A percentile compares a stretch with the other conserved stretches of the same genome.
Evolutionary conservation across 169 alveolate species (phyloP).

Genomic region (Plasmodium vivax): DNA sequence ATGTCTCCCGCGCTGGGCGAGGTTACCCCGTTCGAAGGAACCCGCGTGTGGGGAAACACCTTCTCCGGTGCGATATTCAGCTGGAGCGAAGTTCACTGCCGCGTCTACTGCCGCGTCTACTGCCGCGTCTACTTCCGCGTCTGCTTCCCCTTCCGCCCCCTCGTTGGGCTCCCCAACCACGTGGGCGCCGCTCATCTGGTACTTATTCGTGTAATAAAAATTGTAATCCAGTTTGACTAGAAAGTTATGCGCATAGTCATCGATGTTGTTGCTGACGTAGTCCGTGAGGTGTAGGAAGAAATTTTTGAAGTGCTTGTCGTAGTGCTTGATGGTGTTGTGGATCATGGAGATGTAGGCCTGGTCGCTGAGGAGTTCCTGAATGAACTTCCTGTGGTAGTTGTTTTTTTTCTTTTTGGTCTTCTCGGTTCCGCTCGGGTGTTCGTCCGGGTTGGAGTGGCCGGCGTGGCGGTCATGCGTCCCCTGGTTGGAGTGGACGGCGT

Average conservation of each 20-base stretch:
- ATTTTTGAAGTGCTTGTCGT: constrained; percentile 60
- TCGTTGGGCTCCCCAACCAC: background rate
- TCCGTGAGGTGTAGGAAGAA: constrained; percentile 53
- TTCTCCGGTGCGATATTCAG: background rate
- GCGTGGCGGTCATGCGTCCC: no score
- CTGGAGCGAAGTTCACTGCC: background rate
- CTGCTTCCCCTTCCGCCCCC: background rate
- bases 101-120: no score
- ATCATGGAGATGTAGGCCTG: constrained; percentile 74
- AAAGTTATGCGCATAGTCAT: constrained; percentile 75
- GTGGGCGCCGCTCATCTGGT: background rate
- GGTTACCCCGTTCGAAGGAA: background rate
- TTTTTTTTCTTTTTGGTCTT: constrained; percentile 16
- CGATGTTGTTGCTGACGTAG: constrained; percentile 70
- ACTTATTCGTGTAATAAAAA: constrained; percentile 68
- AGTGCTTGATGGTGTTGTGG: constrained; percentile 68
- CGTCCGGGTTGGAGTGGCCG: background rate
- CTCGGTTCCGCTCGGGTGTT: background rate
- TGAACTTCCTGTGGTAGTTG: constrained; percentile 39
- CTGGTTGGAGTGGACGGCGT: background rate
- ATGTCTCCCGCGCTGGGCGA: background rate
- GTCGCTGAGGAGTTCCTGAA: constrained; percentile 52
- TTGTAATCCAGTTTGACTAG: constrained; percentile 59
- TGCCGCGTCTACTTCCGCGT: background rate
- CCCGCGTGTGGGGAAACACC: background rate